These are phyloP conservation scores for Metschnikowia drakensbergensis DNA, from an alignment of 805 yeast species.

Conservation along the genomic window DNA sequence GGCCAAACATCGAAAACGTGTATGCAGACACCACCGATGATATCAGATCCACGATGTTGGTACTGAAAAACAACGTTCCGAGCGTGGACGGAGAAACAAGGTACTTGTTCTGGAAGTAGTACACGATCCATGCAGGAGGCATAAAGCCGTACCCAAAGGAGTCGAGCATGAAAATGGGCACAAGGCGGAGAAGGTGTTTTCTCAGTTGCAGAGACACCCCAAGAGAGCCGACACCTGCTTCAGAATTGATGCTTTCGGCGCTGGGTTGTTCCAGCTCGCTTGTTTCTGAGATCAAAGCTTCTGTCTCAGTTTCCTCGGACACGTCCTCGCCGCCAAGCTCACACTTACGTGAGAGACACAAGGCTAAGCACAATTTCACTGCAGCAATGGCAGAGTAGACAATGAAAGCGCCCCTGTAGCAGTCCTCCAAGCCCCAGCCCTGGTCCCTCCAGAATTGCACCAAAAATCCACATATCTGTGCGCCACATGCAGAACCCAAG, in stretches of 20 bases:
- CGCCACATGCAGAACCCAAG: constrained; percentile 71
- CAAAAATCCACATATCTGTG: constrained; percentile 57
- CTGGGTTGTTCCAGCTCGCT: background rate
- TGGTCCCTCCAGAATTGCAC: constrained; percentile 42
- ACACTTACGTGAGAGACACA: constrained; percentile 49
- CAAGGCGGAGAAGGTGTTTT: constrained; percentile 43
- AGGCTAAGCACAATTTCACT: constrained; percentile 48
- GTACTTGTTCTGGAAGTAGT: constrained; percentile 64
- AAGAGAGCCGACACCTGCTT: background rate
- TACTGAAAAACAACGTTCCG: constrained; percentile 64
- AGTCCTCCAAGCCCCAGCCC: constrained; percentile 33
- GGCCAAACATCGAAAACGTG: constrained; percentile 66
- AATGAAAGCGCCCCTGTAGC: constrained; percentile 57
- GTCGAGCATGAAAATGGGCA: constrained; percentile 72
- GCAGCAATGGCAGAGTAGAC: constrained; percentile 54
- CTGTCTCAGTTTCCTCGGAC: background rate
- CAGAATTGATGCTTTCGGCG: no score
- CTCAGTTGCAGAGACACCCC: constrained; percentile 41
- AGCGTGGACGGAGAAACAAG: constrained; percentile 50
- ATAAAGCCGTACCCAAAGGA: constrained; percentile 86
- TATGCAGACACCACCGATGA: constrained; percentile 76
- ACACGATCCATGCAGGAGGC: constrained; percentile 86
- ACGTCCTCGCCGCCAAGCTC: constrained; percentile 36
- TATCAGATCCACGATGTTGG: constrained; percentile 59
- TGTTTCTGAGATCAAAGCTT: constrained; percentile 1